Conservation (phyloP, 352 stramenopile genomes). For the Phytophthora boehmeriae region DNA sequence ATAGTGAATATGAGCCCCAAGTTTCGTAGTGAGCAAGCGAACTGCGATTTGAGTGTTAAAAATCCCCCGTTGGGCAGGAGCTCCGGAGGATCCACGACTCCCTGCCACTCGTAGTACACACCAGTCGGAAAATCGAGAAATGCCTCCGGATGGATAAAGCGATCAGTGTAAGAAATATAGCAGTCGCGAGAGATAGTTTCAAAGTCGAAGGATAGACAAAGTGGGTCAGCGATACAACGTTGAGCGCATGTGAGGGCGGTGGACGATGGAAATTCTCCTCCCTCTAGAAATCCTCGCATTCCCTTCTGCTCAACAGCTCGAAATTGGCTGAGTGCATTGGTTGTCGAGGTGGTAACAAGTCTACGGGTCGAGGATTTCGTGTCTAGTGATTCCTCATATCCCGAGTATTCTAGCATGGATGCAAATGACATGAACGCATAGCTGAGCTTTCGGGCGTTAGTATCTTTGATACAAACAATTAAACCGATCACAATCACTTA, state of each 20-base stretch:
- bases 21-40: constrained; percentile 57
- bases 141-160: constrained; percentile 63
- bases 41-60: constrained; percentile 65
- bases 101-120: constrained; percentile 84
- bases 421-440: not conserved
- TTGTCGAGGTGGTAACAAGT: not conserved
- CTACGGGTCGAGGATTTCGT: constrained; percentile 2
- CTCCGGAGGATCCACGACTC: constrained; percentile 44
- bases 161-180: constrained; percentile 78
- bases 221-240: constrained; percentile 47
- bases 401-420: constrained; percentile 1
- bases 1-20: constrained; percentile 69
- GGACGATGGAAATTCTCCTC: constrained; percentile 45
- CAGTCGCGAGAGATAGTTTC: constrained; percentile 60
- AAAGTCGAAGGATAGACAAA: constrained; percentile 79
- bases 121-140: constrained; percentile 72
- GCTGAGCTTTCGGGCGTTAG: not conserved
- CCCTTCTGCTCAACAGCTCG: constrained; percentile 47
- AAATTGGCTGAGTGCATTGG: constrained; percentile 40
- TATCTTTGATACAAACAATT: constrained; percentile 2
- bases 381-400: not conserved
- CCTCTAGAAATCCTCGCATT: constrained; percentile 64
- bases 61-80: constrained; percentile 62
- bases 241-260: constrained; percentile 46
- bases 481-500: not conserved